Base-by-base conservation (phyloP, 1,139 yeast genomes). In the Debaryomyces subglobosus region DNA sequence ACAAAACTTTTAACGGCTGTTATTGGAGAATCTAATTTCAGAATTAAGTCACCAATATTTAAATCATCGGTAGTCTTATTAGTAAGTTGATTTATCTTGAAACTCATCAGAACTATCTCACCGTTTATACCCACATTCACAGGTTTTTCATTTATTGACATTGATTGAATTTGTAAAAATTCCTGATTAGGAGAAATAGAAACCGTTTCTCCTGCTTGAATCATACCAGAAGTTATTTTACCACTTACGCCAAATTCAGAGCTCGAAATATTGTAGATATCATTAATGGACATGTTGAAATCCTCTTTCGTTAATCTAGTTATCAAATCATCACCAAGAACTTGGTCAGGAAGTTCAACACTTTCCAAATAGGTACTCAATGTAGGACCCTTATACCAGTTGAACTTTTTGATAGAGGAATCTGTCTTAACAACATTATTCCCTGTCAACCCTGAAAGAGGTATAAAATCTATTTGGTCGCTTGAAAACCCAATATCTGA, bases 381-480 rank as follows among this genome's bases (percentile, higher is more conserved):
- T 0, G 91, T 81, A 1, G 82, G 83, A 1, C 94, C 92, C 5
- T 63, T 62, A 60, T 85, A 86, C 95, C 96, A 87, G 13, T 58
- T 59, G 66, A 77, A 52, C 57, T 64, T 56, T 53, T 71, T 46
- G 55, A 63, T 49, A 1, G 59, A 61, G 0, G 49, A 47, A 21
- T 76, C 72, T 40, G 68, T 63, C 30, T 76, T 77, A 10, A 84
- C 84, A 6, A 94, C 91, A 63, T 94, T 94, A 46, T 79, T 84
- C 23, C 99, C 99, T 1, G 82, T 72, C 42, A 89, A 77, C 0
- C 98, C 99, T 35, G 96, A 86, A 40, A 89, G 82, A 9, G 99
- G 99, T 3, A 94, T 78, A 67, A 87, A 91, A 4, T 70, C 65
- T 4, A 89, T 63, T 53, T 86, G 81, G 1, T 66, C 64, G 3